These are phyloP conservation scores for Carex arenaria DNA, from an alignment of 202 grass and related monocot genomes.

Conservation along the genomic window DNA sequence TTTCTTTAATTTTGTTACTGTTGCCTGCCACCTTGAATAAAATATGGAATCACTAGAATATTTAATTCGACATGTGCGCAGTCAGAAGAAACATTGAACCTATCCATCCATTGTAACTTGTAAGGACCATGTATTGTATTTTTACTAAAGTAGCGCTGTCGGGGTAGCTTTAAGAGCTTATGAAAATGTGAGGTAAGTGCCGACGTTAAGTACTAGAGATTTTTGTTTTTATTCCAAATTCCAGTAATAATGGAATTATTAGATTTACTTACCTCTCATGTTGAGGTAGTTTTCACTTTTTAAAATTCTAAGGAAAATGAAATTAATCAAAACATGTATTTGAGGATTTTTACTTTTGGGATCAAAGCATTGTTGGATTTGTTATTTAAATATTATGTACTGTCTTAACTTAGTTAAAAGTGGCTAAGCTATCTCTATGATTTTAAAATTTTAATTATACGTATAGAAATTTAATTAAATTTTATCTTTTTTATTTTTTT, in stretches of 20 bases:
- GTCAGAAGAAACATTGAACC: slow-evolving; percentile 21
- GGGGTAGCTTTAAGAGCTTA: background rate
- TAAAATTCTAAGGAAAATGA: background rate
- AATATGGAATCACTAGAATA: background rate
- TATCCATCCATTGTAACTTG: no score
- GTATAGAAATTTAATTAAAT: no score
- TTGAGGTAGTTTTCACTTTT: background rate
- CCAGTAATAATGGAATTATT: background rate
- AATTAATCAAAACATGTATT: background rate
- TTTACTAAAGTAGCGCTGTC: background rate
- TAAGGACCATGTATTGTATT: no score
- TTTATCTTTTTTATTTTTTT: no score
- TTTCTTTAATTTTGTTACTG: background rate
- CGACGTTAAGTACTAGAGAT: background rate
- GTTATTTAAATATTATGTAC: background rate
- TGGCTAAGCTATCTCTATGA: no score
- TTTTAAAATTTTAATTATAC: no score
- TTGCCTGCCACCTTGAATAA: background rate
- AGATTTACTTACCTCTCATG: background rate
- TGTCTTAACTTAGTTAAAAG: no score
- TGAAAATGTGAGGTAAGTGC: slow-evolving; percentile 8
- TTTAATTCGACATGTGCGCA: slow-evolving; percentile 21
- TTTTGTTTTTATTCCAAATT: background rate
- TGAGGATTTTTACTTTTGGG: background rate
- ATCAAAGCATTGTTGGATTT: background rate